Conservation (phyloP, 306 rosid genomes). For the Cucurbita moschata region DNA sequence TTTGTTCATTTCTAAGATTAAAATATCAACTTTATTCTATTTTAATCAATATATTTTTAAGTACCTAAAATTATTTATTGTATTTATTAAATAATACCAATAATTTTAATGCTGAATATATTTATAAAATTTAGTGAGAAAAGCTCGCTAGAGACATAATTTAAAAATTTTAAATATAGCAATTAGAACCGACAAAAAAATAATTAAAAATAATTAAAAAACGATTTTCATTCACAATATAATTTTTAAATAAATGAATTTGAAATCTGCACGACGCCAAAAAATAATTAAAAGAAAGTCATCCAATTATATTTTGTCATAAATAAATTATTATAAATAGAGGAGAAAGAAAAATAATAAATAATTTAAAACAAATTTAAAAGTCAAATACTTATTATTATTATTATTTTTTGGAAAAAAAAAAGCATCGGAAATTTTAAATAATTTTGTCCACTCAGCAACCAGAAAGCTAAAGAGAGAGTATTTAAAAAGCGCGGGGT, state of each 20-base stretch:
- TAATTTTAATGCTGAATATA: too few relatives aligned
- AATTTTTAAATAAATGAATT: too few relatives aligned
- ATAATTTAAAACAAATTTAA: background rate
- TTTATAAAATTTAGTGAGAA: too few relatives aligned
- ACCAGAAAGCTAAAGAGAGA: background rate
- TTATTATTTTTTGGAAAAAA: background rate
- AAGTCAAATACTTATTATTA: background rate
- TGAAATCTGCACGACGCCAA: background rate
- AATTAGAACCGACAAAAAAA: too few relatives aligned
- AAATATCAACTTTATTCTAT: too few relatives aligned
- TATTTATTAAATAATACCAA: too few relatives aligned
- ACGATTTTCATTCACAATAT: background rate
- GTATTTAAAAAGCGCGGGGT: constrained; percentile 1
- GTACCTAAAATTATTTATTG: too few relatives aligned
- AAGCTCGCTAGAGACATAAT: too few relatives aligned
- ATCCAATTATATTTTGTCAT: background rate
- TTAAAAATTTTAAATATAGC: too few relatives aligned
- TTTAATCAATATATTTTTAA: too few relatives aligned
- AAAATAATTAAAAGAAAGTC: background rate
- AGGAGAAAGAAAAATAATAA: background rate
- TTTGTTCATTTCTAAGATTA: background rate
- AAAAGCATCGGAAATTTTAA: background rate
- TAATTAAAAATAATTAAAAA: background rate
- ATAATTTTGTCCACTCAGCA: background rate
- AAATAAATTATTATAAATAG: background rate